Percentiles rank a stretch among this genome's conserved stretches.
Evolutionary conservation across 352 stramenopile genomes (phyloP).

Genomic region (Phytophthora sojae): DNA sequence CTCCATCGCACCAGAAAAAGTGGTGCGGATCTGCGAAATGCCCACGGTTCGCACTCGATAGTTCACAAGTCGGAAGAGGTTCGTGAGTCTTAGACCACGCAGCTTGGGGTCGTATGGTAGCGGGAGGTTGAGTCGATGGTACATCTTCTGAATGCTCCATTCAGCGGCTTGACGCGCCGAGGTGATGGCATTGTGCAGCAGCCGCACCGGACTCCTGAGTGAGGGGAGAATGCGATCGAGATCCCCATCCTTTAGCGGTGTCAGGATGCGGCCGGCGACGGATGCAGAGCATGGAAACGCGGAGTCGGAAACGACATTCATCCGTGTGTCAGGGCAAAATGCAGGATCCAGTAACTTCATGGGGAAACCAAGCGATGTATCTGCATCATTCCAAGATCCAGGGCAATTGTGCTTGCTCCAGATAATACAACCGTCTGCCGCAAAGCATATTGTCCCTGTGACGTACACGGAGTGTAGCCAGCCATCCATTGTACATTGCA

Average conservation of each 20-base stretch:
- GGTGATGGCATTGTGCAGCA: background rate
- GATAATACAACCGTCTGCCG: conserved; percentile 20
- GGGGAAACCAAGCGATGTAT: conserved; percentile 2
- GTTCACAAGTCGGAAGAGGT: conserved; percentile 8
- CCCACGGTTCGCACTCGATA: conserved; percentile 5
- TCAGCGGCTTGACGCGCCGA: background rate
- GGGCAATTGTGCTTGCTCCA: conserved; percentile 22
- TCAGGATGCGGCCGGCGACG: background rate
- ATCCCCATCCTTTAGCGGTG: background rate
- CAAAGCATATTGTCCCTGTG: conserved; percentile 20
- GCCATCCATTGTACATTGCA: conserved; percentile 24
- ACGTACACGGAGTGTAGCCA: conserved; percentile 20
- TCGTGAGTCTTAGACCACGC: background rate
- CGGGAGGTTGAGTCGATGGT: background rate
- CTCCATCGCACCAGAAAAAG: background rate
- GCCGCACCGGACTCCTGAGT: background rate
- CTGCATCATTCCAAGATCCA: conserved; percentile 23
- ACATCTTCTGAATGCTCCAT: background rate
- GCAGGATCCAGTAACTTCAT: conserved; percentile 3
- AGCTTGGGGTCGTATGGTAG: background rate
- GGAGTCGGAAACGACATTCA: conserved; percentile 11
- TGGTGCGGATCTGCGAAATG: background rate
- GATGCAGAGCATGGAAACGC: conserved; percentile 3
- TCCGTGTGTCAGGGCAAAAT: background rate
- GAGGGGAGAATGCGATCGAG: background rate